Percentiles rank a stretch among this genome's conserved stretches.
Evolutionary conservation across 2,329 filamentous ascomycete genomes (phyloP).

Genomic region (Sclerotinia glacialis): DNA sequence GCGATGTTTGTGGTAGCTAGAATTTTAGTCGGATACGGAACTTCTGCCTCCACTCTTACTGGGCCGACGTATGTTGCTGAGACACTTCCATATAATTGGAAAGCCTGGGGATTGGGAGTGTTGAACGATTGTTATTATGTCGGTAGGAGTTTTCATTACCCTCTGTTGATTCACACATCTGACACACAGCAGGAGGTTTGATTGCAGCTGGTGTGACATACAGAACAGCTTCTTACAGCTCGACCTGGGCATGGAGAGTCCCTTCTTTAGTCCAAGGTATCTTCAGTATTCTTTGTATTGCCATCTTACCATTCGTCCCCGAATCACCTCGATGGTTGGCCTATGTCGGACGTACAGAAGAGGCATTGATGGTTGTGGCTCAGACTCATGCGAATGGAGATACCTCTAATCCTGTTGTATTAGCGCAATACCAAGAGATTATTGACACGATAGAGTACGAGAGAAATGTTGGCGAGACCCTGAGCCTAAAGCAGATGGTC

Average conservation of each 20-base stretch:
- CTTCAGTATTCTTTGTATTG: slow-evolving; percentile 31
- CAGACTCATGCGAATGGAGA: slow-evolving; percentile 56
- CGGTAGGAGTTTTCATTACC: slow-evolving; percentile 6
- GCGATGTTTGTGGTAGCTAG: slow-evolving; percentile 32
- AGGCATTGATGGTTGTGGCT: slow-evolving; percentile 48
- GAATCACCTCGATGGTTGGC: slow-evolving; percentile 62
- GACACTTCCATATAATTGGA: slow-evolving; percentile 46
- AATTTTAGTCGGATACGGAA: slow-evolving; percentile 32
- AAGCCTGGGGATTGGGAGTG: slow-evolving; percentile 45
- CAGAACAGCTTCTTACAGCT: slow-evolving; percentile 39
- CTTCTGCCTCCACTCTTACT: slow-evolving; percentile 39
- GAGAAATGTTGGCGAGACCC: slow-evolving; percentile 42
- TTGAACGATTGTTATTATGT: slow-evolving; percentile 42
- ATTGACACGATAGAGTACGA: slow-evolving; percentile 46
- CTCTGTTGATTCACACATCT: neutral
- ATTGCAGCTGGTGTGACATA: slow-evolving; percentile 41
- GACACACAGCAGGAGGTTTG: slow-evolving; percentile 35
- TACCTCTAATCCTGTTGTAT: slow-evolving; percentile 46
- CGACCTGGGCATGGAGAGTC: slow-evolving; percentile 41
- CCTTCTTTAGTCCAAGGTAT: slow-evolving; percentile 37
- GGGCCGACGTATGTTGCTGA: slow-evolving; percentile 51
- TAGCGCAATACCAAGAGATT: slow-evolving; percentile 44
- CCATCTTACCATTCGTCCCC: slow-evolving; percentile 36
- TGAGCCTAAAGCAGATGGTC: slow-evolving; percentile 42
- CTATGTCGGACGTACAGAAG: slow-evolving; percentile 44